Base-by-base conservation (phyloP, 805 yeast genomes). In the Candida tallmaniae region DNA sequence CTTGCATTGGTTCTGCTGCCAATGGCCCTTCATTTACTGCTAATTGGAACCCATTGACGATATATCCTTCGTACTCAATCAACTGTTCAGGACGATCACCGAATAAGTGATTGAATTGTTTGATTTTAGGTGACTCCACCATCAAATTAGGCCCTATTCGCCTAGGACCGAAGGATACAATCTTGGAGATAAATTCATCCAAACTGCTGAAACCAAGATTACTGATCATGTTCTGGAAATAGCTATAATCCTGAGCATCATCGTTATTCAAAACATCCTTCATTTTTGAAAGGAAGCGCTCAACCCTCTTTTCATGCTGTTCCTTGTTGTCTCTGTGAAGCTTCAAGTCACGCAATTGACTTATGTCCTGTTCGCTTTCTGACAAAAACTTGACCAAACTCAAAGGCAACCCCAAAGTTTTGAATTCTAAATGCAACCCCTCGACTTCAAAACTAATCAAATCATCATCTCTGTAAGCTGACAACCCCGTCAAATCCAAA, bases 21-120 rank as follows among this genome's bases (percentile, higher is more conserved):
- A 93, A 65, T 0, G 97, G 97, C 2, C 99, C 99, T 52, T 80
- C 85, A 27, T 71, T 68, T 29, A 78, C 75, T 4, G 96, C 86
- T 24, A 87, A 60, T 53, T 86, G 94, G 58, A 88, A 89, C 1
- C 96, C 98, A 45, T 83, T 81, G 29, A 84, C 51, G 2, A 90
- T 58, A 47, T 81, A 76, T 34, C 80, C 79, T 42, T 78, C 83
- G 50, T 63, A 61, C 31, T 61, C 65, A 33, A 64, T 62, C 25
- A 42, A 42, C 1, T 38, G 33, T 5, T 42, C 48, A 5, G 45
- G 46, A 2, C 22, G 14, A 6, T 24, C 27, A 6, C 41, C 39
- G 27, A 66, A 56, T 2, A 62, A 31, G 17, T 54, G 56, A 16
- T 58, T 51, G 42, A 64, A 58, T 31, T 56, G 57, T 3, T 41